Evolutionary conservation across 768 basidiomycete species (phyloP).

Genomic region (Mycena amicta): DNA sequence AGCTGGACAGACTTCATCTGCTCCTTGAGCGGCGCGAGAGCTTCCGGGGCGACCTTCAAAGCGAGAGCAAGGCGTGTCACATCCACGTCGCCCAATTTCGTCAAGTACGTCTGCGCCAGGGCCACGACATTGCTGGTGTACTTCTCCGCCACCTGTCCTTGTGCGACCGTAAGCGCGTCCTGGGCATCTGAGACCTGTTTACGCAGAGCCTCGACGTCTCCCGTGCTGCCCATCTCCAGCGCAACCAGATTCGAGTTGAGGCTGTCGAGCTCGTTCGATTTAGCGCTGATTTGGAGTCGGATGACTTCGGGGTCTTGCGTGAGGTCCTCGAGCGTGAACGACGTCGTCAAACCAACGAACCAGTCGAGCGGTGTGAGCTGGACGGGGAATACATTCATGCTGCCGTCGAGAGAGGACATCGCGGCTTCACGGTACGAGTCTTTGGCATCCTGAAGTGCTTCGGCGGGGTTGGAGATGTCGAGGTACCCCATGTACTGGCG

Average conservation of each 20-base stretch:
- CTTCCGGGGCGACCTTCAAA: not conserved
- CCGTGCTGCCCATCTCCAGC: slow-evolving; percentile 18
- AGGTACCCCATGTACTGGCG: slow-evolving; percentile 31
- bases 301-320: slow-evolving; percentile 29
- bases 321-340: slow-evolving; percentile 31
- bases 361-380: slow-evolving; percentile 31
- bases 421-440: slow-evolving; percentile 30
- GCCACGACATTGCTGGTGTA: slow-evolving; percentile 28
- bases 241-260: slow-evolving; percentile 26
- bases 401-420: slow-evolving; percentile 29
- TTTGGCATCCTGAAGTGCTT: slow-evolving; percentile 29
- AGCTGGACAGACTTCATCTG: not conserved
- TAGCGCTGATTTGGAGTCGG: slow-evolving; percentile 25
- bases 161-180: slow-evolving; percentile 13
- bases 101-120: slow-evolving; percentile 28
- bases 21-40: not conserved
- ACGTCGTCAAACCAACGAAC: slow-evolving; percentile 30
- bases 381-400: slow-evolving; percentile 29
- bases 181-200: slow-evolving; percentile 24
- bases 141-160: slow-evolving; percentile 18
- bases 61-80: slow-evolving; percentile 9
- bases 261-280: slow-evolving; percentile 27
- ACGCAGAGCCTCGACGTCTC: slow-evolving; percentile 21
- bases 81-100: slow-evolving; percentile 14
- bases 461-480: slow-evolving; percentile 27